phyloP scores from a whole-genome alignment of 1,284 basidiomycete genomes.

The Inonotus hispidus region DNA sequence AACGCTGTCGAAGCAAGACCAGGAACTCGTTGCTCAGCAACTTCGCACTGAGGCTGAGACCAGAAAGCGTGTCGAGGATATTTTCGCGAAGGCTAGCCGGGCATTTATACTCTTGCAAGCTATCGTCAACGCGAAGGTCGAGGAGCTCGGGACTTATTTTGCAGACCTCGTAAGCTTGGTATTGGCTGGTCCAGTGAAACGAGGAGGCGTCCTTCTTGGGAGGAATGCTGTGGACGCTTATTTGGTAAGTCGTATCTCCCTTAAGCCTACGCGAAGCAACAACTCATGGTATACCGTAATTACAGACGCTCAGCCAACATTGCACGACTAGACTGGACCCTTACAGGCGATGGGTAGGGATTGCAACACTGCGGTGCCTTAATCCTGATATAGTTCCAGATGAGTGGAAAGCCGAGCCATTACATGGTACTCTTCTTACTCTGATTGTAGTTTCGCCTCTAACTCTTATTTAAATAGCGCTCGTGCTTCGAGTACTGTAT shows the following conservation, averaged over 20 bases:
- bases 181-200: conserved; percentile 57
- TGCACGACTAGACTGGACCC: conserved; percentile 68
- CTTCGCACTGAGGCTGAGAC: conserved; percentile 71
- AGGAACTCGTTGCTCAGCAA: conserved; percentile 74
- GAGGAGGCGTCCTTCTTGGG: conserved; percentile 57
- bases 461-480: conserved; percentile 36
- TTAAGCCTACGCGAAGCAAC: background rate
- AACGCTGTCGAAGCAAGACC: conserved; percentile 78
- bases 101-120: conserved; percentile 66
- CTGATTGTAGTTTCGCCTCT: background rate
- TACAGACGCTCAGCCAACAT: conserved; percentile 56
- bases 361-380: conserved; percentile 74
- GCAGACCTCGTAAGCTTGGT: conserved; percentile 55
- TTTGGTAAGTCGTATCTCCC: conserved; percentile 44
- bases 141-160: conserved; percentile 54
- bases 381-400: conserved; percentile 65
- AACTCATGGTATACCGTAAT: background rate
- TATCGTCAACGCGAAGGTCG: conserved; percentile 54
- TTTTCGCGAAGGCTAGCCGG: conserved; percentile 54
- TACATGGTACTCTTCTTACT: conserved; percentile 48
- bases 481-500: conserved; percentile 85
- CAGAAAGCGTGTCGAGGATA: conserved; percentile 49
- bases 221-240: conserved; percentile 67
- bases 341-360: conserved; percentile 66
- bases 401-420: conserved; percentile 65